Base-by-base conservation (phyloP, 345 rosid genomes). In the Erodium maritimum region DNA sequence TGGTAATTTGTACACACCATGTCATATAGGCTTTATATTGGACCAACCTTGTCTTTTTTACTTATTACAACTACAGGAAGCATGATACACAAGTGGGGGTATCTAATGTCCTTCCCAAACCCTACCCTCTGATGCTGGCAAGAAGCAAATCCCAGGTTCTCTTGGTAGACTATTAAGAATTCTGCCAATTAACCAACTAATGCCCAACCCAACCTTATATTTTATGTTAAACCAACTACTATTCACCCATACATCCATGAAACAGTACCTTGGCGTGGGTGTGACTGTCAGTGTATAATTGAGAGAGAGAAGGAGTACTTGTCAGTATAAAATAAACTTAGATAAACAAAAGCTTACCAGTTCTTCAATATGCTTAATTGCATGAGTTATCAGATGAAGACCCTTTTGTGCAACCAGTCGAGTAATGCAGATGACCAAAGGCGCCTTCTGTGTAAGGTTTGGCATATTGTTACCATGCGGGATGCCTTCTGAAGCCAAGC, bases 371-470 rank as follows among this genome's bases (percentile, higher is more conserved):
- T 17, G 74, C 66, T 78, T 75, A 29, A 81, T 67, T 58, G 86
- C 81, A 23, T 78, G 79, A 52, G 66, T 76, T 54, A 81, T 75
- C 82, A 81, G 63, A 70, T 81, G 86, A 63, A 81, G 86, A 50
- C 86, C 86, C 69, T 81, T 81, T 60, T 81, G 86, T 64, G 80
- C 71, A 62, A 81, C 86, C 52, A 81, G 71, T 60, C 86, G 65
- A 34, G 79, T 75, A 52, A 81, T 76, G 64, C 86, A 81, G 58
- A 81, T 70, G 69, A 81, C 65, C 76, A 81, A 60, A 29, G 86
- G 79, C 19, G 69, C 67, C 57, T 61, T 57, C 17, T 65, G 60
- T 50, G 65, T 53, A 50, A 20, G 52, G 65, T 66, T 66, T 50
- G 51, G 45, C 62, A 66, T 57, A 19, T 50, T 18, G 21, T 67